These are phyloP conservation scores for Phytophthora vignae DNA, from an alignment of 352 stramenopile species.

Conservation along the genomic window DNA sequence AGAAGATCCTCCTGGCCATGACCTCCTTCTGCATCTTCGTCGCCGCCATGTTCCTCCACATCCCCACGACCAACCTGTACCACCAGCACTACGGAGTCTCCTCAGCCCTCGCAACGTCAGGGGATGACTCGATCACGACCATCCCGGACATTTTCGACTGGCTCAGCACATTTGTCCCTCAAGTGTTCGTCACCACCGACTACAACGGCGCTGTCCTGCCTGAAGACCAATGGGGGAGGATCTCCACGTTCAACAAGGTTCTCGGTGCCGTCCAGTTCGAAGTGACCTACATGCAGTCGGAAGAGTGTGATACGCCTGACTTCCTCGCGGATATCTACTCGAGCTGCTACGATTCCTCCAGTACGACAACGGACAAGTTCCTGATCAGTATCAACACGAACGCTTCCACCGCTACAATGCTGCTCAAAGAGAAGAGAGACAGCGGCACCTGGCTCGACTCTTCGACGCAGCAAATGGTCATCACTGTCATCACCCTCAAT, in stretches of 20 bases:
- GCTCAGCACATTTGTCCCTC: constrained; percentile 54
- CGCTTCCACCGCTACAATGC: constrained; percentile 16
- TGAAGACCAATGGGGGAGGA: constrained; percentile 33
- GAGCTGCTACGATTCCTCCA: constrained; percentile 42
- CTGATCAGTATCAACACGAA: constrained; percentile 49
- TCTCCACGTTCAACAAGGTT: constrained; percentile 53
- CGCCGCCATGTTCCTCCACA: constrained; percentile 50
- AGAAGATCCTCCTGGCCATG: constrained; percentile 47
- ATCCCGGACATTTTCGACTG: constrained; percentile 52
- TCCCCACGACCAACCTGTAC: constrained; percentile 46
- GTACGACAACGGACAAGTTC: constrained; percentile 23
- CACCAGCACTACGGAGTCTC: constrained; percentile 44
- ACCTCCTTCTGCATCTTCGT: constrained; percentile 55
- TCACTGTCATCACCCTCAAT: constrained; percentile 60
- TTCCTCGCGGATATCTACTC: constrained; percentile 47
- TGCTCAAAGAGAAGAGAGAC: constrained; percentile 36
- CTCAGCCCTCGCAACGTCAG: constrained; percentile 44
- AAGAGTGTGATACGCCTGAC: constrained; percentile 30
- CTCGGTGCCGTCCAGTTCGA: constrained; percentile 47
- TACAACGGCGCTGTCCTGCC: constrained; percentile 48
- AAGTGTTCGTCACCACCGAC: constrained; percentile 54
- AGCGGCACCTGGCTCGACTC: constrained; percentile 43
- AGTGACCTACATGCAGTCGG: constrained; percentile 19
- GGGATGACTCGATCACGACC: constrained; percentile 52
- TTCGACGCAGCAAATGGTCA: constrained; percentile 41